Evolutionary conservation across 2,329 filamentous ascomycete species (phyloP), one percentile per base, ranked within the genome.

Genomic region (Aspergillus calidoustus): DNA sequence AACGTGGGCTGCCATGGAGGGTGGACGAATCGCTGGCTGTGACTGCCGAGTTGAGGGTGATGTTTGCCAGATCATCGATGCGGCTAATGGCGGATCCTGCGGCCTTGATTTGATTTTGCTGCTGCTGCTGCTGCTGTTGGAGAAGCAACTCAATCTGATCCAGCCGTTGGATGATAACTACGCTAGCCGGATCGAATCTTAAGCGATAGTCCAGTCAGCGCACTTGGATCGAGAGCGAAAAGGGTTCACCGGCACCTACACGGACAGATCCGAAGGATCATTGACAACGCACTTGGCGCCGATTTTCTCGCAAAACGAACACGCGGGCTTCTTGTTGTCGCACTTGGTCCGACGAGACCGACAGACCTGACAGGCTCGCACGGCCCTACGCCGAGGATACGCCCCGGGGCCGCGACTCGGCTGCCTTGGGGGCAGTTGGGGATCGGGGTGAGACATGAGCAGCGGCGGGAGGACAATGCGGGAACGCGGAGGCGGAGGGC

Each of bases 291-390:
- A 74, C 61, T 71, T 66, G 5, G 69, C 68, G 31, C 71, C 71
- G 47, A 72, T 64, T 9, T 63, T 67, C 28, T 66, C 34, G 44
- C 72, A 74, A 19, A 68, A 67, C 0, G 67, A 67, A 51, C 72
- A 74, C 1, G 66, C 55, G 7, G 72, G 71, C 28, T 66, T 61
- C 38, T 61, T 65, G 51, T 74, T 71, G 59, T 74, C 70, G 60
- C 72, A 74, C 62, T 74, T 74, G 11, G 71, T 74, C 31, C 71
- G 61, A 19, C 72, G 61, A 7, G 68, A 59, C n/a, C 72, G 66
- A 60, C 72, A 74, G 23, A 69, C 69, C 34, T 72, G 71, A 56
- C 72, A 74, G 6, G 71, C 72, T 57, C 66, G 64, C 22, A 73
- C 66, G 19, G 72, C 72, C 30, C 71, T 59, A 50, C 23, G 31